Evolutionary conservation across 1,139 yeast species (phyloP).

Genomic region (Eremothecium sinecaudum): DNA sequence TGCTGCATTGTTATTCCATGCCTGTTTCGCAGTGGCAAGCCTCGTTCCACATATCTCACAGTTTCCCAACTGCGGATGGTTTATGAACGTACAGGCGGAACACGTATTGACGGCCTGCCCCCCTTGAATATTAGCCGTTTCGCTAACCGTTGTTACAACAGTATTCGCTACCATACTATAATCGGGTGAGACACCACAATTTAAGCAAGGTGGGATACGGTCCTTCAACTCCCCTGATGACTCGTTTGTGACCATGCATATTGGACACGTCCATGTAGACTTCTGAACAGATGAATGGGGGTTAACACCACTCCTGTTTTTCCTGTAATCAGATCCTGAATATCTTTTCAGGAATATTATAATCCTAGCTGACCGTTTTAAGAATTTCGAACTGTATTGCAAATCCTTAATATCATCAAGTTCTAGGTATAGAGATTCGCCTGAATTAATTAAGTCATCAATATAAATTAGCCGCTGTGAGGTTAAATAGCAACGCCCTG

Average conservation of each 20-base stretch:
- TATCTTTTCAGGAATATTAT: constrained; percentile 32
- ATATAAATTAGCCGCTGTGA: constrained; percentile 63
- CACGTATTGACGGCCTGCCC: constrained; percentile 34
- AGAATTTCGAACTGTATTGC: constrained; percentile 52
- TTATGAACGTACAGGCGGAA: constrained; percentile 73
- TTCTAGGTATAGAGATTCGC: constrained; percentile 42
- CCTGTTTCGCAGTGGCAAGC: constrained; percentile 32
- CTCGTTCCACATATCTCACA: constrained; percentile 86
- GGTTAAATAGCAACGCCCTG: constrained; percentile 74
- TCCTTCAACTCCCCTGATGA: constrained; percentile 33
- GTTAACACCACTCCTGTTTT: constrained; percentile 10
- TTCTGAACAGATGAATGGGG: constrained; percentile 18
- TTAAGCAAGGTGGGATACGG: constrained; percentile 49
- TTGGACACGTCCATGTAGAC: constrained; percentile 66
- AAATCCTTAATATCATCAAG: constrained; percentile 39
- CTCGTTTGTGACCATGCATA: constrained; percentile 64
- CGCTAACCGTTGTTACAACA: constrained; percentile 11
- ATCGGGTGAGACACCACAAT: constrained; percentile 63
- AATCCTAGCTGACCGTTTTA: constrained; percentile 73
- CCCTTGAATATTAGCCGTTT: constrained; percentile 5
- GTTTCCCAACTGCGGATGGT: constrained; percentile 64
- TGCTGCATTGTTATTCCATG: constrained; percentile 10
- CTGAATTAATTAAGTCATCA: constrained; percentile 40
- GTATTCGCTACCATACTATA: constrained; percentile 30
- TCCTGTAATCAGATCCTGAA: constrained; percentile 6